A percentile compares a stretch with the other conserved stretches of the same genome.
Conservation (phyloP, 208 protist species). For the Trypanosoma melophagium region DNA sequence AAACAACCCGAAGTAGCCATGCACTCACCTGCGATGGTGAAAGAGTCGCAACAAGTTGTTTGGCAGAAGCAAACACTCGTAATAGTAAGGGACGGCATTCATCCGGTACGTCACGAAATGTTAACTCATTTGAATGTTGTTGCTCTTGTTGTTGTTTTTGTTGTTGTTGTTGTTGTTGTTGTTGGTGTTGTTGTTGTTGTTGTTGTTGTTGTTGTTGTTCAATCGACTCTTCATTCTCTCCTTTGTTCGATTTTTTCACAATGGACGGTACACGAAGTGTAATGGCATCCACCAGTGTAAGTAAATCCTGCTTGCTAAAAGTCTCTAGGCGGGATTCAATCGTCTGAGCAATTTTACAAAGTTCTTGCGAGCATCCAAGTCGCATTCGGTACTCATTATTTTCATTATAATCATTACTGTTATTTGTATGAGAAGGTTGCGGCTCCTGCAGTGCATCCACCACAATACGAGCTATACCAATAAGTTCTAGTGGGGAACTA, state of each 20-base stretch:
- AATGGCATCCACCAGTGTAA: constrained; percentile 52
- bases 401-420: not conserved
- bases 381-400: constrained; percentile 8
- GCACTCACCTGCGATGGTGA: constrained; percentile 51
- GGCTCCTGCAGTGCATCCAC: constrained; percentile 34
- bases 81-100: constrained; percentile 29
- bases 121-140: not conserved
- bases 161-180: not conserved
- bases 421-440: not conserved
- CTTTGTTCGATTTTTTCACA: not conserved
- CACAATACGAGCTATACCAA: constrained; percentile 41
- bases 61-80: constrained; percentile 18
- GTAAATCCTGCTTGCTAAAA: constrained; percentile 51
- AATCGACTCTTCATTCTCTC: not conserved
- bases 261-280: constrained; percentile 29
- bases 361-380: constrained; percentile 13
- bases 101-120: constrained; percentile 24
- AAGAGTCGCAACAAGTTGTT: constrained; percentile 25
- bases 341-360: constrained; percentile 26
- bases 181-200: not conserved
- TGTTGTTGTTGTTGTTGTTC: too few relatives aligned
- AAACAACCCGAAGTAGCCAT: constrained; percentile 48
- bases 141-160: not conserved
- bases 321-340: constrained; percentile 42
- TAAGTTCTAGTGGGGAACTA: constrained; percentile 51